phyloP scores from a whole-genome alignment of 352 stramenopile species.

The Globisporangium okanoganense region DNA sequence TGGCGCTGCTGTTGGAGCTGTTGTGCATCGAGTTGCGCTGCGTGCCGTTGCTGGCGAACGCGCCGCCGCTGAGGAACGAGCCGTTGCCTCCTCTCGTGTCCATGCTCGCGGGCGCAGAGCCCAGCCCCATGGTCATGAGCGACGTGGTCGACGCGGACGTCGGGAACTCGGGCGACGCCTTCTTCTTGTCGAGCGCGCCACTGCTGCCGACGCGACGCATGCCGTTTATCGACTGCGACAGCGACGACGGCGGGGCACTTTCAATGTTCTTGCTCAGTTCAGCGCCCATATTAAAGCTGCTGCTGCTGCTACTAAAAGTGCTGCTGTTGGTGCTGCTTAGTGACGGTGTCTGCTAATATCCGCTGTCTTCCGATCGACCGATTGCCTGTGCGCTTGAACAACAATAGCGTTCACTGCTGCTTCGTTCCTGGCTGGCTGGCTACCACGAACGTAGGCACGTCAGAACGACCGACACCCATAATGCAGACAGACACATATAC shows the following conservation, averaged over 20 bases:
- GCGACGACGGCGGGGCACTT: slow-evolving; percentile 17
- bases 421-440: neutral
- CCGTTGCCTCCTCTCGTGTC: slow-evolving; percentile 15
- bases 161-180: slow-evolving; percentile 24
- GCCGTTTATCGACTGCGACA: slow-evolving; percentile 17
- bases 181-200: slow-evolving; percentile 49
- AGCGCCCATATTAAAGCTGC: slow-evolving; percentile 40
- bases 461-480: neutral
- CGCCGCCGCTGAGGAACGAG: slow-evolving; percentile 8
- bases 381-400: neutral
- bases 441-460: neutral
- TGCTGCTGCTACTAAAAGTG: neutral
- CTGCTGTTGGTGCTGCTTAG: slow-evolving; percentile 1
- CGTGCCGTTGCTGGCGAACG: neutral
- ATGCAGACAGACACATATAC: neutral
- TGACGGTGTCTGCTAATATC: neutral
- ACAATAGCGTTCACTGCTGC: neutral
- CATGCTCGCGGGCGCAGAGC: neutral
- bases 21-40: slow-evolving; percentile 26
- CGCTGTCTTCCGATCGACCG: no score
- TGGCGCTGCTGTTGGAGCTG: slow-evolving; percentile 41
- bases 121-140: slow-evolving; percentile 38
- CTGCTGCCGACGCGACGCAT: slow-evolving; percentile 70
- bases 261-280: slow-evolving; percentile 53
- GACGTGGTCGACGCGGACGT: slow-evolving; percentile 58